phyloP scores from a whole-genome alignment of 768 basidiomycete species.

The Hydnum rufescens region DNA sequence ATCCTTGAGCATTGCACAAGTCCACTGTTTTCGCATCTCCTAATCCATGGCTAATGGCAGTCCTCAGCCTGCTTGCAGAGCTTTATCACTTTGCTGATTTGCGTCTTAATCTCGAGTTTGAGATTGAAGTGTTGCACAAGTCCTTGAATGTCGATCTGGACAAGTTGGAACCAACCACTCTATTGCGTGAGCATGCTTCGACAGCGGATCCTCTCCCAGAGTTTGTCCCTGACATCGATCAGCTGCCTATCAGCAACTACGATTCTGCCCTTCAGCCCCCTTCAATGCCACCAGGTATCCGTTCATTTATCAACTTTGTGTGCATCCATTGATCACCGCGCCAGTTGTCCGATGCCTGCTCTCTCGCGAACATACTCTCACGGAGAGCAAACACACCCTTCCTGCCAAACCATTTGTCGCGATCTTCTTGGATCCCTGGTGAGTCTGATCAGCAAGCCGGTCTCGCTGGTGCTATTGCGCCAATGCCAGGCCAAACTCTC shows the following conservation, averaged over 20 bases:
- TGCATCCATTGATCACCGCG: slow-evolving; percentile 67
- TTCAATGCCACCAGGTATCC: too few species aligned
- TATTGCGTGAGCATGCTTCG: slow-evolving; percentile 59
- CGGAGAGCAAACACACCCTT: slow-evolving; percentile 55
- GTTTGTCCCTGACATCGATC: slow-evolving; percentile 61
- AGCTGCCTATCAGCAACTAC: slow-evolving; percentile 56
- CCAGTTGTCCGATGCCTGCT: slow-evolving; percentile 70
- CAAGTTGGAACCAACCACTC: slow-evolving; percentile 59
- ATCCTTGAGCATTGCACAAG: slow-evolving; percentile 73
- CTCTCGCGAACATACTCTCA: slow-evolving; percentile 66
- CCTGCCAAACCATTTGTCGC: slow-evolving; percentile 54
- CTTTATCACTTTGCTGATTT: slow-evolving; percentile 92
- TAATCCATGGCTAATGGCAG: slow-evolving; percentile 97
- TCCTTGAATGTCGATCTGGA: slow-evolving; percentile 74
- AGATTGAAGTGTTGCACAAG: slow-evolving; percentile 94
- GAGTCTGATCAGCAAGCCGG: slow-evolving; percentile 25
- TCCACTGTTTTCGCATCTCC: slow-evolving; percentile 90
- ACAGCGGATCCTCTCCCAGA: slow-evolving; percentile 48
- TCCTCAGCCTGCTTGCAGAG: slow-evolving; percentile 77
- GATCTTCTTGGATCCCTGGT: slow-evolving; percentile 49
- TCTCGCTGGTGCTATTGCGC: slow-evolving; percentile 15
- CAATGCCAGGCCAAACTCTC: slow-evolving; percentile 63
- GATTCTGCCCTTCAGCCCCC: too few species aligned
- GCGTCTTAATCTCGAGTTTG: slow-evolving; percentile 92
- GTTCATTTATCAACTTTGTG: slow-evolving; percentile 67